phyloP scores from a whole-genome alignment of 805 yeast species.

The Vanderwaltozyma tropicalis region DNA sequence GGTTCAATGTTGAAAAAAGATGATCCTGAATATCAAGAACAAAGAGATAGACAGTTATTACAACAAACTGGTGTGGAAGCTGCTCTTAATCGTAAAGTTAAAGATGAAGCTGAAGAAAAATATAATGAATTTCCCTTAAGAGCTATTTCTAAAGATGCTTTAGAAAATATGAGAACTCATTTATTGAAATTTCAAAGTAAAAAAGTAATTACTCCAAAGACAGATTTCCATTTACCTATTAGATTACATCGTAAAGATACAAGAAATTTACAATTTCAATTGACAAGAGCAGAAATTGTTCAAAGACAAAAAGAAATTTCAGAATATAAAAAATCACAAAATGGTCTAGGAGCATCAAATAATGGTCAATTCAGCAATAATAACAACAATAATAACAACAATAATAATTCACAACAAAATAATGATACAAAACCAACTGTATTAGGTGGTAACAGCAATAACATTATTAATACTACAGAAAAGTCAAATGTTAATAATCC shows the following conservation, averaged over 20 bases:
- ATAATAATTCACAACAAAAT: neutral
- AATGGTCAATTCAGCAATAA: neutral
- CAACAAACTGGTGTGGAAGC: constrained; percentile 6
- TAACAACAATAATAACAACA: constrained; percentile 3
- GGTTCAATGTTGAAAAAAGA: constrained; percentile 21
- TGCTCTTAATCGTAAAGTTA: constrained; percentile 5
- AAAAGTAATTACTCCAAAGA: constrained; percentile 57
- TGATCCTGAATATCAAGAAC: constrained; percentile 24
- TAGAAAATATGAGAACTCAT: constrained; percentile 67
- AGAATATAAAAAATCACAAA: constrained; percentile 27
- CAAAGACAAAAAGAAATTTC: constrained; percentile 43
- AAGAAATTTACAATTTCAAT: constrained; percentile 75
- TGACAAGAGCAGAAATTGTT: constrained; percentile 68
- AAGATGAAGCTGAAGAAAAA: constrained; percentile 20
- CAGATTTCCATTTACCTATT: constrained; percentile 70
- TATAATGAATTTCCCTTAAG: constrained; percentile 40
- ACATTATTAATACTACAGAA: constrained; percentile 9
- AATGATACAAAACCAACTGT: neutral
- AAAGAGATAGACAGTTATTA: constrained; percentile 17
- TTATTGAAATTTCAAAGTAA: constrained; percentile 71
- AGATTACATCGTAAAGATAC: constrained; percentile 92
- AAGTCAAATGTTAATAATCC: constrained; percentile 1
- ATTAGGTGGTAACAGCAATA: too few species aligned
- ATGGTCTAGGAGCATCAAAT: constrained; percentile 10
- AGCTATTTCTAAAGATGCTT: constrained; percentile 62